phyloP scores from a whole-genome alignment of 192 early-diverging fungal genomes.

The Chytriomyces sp. region DNA sequence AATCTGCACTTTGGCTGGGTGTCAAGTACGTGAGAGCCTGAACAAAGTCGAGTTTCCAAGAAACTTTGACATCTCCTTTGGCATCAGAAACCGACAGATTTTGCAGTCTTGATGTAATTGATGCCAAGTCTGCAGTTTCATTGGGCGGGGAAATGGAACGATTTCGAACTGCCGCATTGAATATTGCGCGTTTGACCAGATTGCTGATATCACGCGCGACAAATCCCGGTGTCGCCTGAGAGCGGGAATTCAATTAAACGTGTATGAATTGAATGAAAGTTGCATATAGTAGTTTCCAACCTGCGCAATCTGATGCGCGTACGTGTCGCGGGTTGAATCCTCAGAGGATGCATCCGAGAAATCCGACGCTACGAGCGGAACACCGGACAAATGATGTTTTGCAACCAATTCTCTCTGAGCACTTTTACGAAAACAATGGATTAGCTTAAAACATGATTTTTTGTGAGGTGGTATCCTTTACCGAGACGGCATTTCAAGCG shows the following conservation, averaged over 20 bases:
- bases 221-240: slow-evolving; percentile 19
- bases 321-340: neutral
- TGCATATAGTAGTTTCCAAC: neutral
- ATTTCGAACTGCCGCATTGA: neutral
- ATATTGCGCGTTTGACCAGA: slow-evolving; percentile 13
- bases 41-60: slow-evolving; percentile 54
- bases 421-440: too few relatives aligned
- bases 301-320: slow-evolving; percentile 10
- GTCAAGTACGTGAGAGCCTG: slow-evolving; percentile 62
- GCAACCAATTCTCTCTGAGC: too few relatives aligned
- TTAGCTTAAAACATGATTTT: too few relatives aligned
- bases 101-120: neutral
- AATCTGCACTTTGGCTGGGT: slow-evolving; percentile 66
- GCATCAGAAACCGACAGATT: neutral
- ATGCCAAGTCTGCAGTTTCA: neutral
- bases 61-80: neutral
- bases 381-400: too few relatives aligned
- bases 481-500: slow-evolving; percentile 3
- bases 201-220: slow-evolving; percentile 19
- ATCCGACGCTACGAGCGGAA: too few relatives aligned
- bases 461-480: neutral
- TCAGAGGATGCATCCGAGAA: too few relatives aligned
- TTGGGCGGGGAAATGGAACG: neutral
- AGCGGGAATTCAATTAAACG: neutral
- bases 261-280: neutral